These are phyloP conservation scores for Phascolomyces articulosus DNA, from an alignment of 371 early-diverging fungal species.

Conservation along the genomic window DNA sequence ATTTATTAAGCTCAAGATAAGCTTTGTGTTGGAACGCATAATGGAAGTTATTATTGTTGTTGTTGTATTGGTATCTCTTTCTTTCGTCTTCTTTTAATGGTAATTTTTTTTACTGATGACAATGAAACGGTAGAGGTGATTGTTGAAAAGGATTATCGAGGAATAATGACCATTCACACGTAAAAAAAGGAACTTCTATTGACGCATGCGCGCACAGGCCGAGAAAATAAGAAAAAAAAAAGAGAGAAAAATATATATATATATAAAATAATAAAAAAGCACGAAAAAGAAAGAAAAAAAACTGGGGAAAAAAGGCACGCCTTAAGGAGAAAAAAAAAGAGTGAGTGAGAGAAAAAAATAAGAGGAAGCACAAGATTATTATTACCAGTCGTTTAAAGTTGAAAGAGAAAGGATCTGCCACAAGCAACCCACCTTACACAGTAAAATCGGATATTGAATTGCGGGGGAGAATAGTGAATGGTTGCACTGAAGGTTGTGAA, in stretches of 20 bases:
- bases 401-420: neutral
- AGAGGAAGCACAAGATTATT: too few species aligned
- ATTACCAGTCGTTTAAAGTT: too few species aligned
- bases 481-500: too few species aligned
- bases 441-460: neutral
- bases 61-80: too few species aligned
- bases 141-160: too few species aligned
- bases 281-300: neutral
- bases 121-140: too few species aligned
- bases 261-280: neutral
- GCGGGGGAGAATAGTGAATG: neutral
- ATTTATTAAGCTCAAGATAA: slow-evolving; percentile 54
- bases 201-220: slow-evolving; percentile 3
- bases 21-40: slow-evolving; percentile 51
- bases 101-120: too few species aligned
- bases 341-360: neutral
- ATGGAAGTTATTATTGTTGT: neutral
- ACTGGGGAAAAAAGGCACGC: neutral
- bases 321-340: neutral
- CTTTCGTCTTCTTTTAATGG: too few species aligned
- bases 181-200: neutral
- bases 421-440: neutral
- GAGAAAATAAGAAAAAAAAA: neutral
- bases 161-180: too few species aligned
- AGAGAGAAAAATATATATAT: neutral